Base-by-base conservation (phyloP, 2,329 filamentous ascomycete genomes). In the Aspergillus texensis region DNA sequence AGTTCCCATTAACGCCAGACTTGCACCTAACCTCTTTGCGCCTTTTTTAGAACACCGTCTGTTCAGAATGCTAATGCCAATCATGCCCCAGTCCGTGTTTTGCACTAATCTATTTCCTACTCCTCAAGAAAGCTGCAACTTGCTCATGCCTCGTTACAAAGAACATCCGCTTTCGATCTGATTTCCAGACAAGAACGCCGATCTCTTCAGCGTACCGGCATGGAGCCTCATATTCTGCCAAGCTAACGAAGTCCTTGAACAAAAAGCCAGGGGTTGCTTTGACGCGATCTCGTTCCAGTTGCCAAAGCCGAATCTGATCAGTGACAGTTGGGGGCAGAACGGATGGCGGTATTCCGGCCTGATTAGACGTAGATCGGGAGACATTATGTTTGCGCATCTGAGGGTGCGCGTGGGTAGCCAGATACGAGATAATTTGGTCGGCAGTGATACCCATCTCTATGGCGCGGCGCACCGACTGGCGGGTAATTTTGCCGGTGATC, bases 251-350 rank as follows among this genome's bases (percentile, higher is more conserved):
- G 67, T 98, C 94, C 73, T 91, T 90, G 82, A 99, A 96, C 32
- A 98, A 77, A 76, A 93, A 98, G 0, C 95, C 95, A 0, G 85
- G 82, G 6, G 89, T 93, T 1, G 91, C 88, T 76, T 91, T 91
- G 87, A 99, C 96, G 57, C 95, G 87, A 81, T 99, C 95, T 67
- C 94, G 93, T 79, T 99, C 95, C 58, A 98, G 89, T 81, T 99
- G 94, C 95, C 95, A 99, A 24, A 99, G 87, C 2, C 94, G 87
- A 72, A 99, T 97, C 82, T 99, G 95, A 78, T 99, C 95, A 67
- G 97, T 92, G 19, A 99, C 95, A 0, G 96, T 98, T 0, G 95
- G 94, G 1, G 96, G 95, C 2, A 99, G 85, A 19, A 97, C 87
- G 1, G 94, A 91, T 0, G 79, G 73, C 2, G 79, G 72, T 14